Evolutionary conservation across 768 basidiomycete species (phyloP), one percentile per base, ranked within the genome.

Genomic region (Suillus lakei): DNA sequence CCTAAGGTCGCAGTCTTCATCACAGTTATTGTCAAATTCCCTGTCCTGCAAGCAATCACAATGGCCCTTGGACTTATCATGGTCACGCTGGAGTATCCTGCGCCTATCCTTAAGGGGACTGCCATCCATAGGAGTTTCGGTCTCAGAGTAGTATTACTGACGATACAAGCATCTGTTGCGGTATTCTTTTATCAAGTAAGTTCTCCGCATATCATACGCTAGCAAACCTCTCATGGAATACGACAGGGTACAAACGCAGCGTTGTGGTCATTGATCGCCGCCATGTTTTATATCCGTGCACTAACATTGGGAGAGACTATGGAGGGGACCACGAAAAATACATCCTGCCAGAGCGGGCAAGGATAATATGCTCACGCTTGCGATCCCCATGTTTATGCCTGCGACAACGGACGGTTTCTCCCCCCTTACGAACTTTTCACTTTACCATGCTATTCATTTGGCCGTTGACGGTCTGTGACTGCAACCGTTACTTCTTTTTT

Each of bases 241-340:
- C 18, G 16, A 32, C 65, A 96, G 93, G 95, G 93, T 53, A 91
- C 92, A 39, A 95, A 94, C 72, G 90, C 87, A 28, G 88, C 90
- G 12, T 76, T 96, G 59, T 98, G 88, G 83, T 93, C 92, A 28
- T 72, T 92, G 59, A 84, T 94, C 71, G 90, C 92, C 18, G 81
- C 85, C 30, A 66, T 83, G 62, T 88, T 88, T 71, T 97, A 93
- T 71, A 76, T 77, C 15, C 85, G 88, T 64, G 91, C 93, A 13
- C 80, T 88, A 51, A 74, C 83, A 66, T 81, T 85, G n/a, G 91
- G 90, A 72, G 93, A 95, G 79, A 80, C 73, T 62, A 90, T 93
- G 80, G 83, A 80, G 62, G 89, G 85, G 69, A 85, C 86, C 51
- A 88, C 89, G 75, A 81, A 79, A 69, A 87, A 89, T 73, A 84